Percentiles rank a stretch among this genome's conserved stretches.
These are phyloP conservation scores for Apiotrichum montevideense DNA, from an alignment of 1,284 basidiomycete species.

Conservation along the genomic window DNA sequence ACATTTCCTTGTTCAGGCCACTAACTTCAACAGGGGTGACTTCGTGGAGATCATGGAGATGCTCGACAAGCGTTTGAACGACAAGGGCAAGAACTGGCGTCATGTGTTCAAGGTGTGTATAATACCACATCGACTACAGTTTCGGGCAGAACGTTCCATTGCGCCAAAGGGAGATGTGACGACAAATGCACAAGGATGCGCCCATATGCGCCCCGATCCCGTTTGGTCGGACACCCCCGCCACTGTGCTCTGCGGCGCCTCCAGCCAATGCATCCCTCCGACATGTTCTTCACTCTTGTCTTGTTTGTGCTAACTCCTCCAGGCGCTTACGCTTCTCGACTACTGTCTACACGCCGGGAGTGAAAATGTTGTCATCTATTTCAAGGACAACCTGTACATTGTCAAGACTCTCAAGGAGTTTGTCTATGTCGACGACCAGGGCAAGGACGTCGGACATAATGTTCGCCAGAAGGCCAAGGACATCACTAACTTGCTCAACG, in stretches of 20 bases:
- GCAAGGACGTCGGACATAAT: constrained; percentile 96
- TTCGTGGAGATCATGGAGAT: constrained; percentile 99
- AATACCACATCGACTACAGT: too few species aligned
- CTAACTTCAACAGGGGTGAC: constrained; percentile 61
- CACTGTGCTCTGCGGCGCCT: not conserved
- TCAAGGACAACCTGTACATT: constrained; percentile 94
- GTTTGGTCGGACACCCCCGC: too few species aligned
- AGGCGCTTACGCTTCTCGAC: constrained; percentile 93
- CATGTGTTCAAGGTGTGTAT: constrained; percentile 90
- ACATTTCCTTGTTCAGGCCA: not conserved
- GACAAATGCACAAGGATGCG: not conserved
- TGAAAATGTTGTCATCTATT: constrained; percentile 98
- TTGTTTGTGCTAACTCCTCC: not conserved
- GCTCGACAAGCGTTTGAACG: constrained; percentile 97
- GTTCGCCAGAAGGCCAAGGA: constrained; percentile 99
- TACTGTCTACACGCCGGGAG: constrained; percentile 95
- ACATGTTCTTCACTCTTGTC: not conserved
- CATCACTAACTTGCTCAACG: constrained; percentile 91
- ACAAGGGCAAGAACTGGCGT: constrained; percentile 99
- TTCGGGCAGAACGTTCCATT: not conserved
- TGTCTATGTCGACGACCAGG: constrained; percentile 90
- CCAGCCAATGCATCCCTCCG: not conserved
- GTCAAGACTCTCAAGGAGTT: constrained; percentile 99
- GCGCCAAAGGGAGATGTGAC: not conserved
- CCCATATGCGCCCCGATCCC: too few species aligned